A percentile compares a stretch with the other conserved stretches of the same genome.
These are phyloP conservation scores for Corymbia maculata DNA, from an alignment of 345 rosid species.

Conservation along the genomic window DNA sequence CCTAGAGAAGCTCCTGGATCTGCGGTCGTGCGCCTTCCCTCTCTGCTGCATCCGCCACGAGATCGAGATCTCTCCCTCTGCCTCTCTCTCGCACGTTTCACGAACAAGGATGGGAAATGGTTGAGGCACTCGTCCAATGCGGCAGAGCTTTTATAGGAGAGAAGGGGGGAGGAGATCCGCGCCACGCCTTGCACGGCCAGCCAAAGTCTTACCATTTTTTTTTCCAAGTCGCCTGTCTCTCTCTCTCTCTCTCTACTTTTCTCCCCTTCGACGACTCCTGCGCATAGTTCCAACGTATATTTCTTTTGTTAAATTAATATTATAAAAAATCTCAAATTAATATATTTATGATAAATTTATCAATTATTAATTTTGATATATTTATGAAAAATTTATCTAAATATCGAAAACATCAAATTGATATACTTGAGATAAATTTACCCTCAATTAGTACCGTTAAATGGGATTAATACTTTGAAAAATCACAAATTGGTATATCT, in stretches of 20 bases:
- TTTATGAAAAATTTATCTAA: too few species aligned
- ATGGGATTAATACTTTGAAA: accelerated
- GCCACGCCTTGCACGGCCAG: neutral
- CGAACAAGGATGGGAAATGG: neutral
- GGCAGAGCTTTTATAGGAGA: too few species aligned
- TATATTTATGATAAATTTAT: accelerated
- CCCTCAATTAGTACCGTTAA: accelerated
- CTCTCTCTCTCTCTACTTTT: neutral
- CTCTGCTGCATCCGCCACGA: constrained; percentile 47
- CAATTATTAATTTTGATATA: too few species aligned
- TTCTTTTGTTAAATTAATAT: accelerated
- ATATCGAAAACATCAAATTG: accelerated
- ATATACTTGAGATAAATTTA: accelerated
- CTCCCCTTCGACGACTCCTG: accelerated
- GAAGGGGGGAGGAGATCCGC: accelerated
- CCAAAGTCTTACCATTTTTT: accelerated
- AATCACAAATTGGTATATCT: accelerated
- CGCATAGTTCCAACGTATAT: neutral
- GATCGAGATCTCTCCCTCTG: neutral
- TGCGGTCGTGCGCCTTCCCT: constrained; percentile 52
- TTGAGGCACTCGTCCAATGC: too few species aligned
- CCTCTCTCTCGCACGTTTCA: neutral
- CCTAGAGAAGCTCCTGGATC: constrained; percentile 71
- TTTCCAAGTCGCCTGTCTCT: neutral
- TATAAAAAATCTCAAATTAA: accelerated